These are phyloP conservation scores for Fennellomyces sp. DNA, from an alignment of 371 early-diverging fungal genomes.

Conservation along the genomic window DNA sequence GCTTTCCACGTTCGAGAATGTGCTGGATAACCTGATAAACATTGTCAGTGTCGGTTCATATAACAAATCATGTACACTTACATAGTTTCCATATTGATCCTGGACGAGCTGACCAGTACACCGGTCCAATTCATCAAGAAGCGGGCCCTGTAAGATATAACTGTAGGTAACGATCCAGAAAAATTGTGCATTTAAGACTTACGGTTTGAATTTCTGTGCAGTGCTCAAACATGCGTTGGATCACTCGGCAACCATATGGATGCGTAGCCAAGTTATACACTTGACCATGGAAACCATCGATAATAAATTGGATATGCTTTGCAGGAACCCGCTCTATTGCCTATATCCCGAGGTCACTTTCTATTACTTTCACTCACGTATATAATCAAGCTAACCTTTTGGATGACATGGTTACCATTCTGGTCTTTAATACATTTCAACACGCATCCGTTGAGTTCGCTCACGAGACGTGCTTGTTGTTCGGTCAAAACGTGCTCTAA, in stretches of 20 bases:
- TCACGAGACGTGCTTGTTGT: conserved; percentile 89
- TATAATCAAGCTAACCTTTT: conserved; percentile 75
- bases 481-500: conserved; percentile 92
- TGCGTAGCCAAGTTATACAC: conserved; percentile 97
- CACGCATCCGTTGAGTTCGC: conserved; percentile 93
- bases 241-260: conserved; percentile 99
- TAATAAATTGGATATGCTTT: conserved; percentile 93
- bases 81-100: conserved; percentile 98
- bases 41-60: background rate
- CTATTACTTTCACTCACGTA: background rate
- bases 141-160: conserved; percentile 51
- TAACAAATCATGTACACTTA: conserved; percentile 28
- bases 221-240: conserved; percentile 99
- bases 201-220: conserved; percentile 88
- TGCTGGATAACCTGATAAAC: conserved; percentile 82
- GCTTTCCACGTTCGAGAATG: conserved; percentile 93
- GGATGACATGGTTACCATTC: conserved; percentile 99
- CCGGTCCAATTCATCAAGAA: conserved; percentile 92
- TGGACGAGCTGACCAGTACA: conserved; percentile 92
- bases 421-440: conserved; percentile 99
- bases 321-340: conserved; percentile 98
- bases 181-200: conserved; percentile 20
- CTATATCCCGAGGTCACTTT: background rate
- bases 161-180: background rate
- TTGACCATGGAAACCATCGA: conserved; percentile 97